These are phyloP conservation scores for Vaccinium darrowii DNA, from an alignment of 148 eudicot genomes.

Conservation along the genomic window DNA sequence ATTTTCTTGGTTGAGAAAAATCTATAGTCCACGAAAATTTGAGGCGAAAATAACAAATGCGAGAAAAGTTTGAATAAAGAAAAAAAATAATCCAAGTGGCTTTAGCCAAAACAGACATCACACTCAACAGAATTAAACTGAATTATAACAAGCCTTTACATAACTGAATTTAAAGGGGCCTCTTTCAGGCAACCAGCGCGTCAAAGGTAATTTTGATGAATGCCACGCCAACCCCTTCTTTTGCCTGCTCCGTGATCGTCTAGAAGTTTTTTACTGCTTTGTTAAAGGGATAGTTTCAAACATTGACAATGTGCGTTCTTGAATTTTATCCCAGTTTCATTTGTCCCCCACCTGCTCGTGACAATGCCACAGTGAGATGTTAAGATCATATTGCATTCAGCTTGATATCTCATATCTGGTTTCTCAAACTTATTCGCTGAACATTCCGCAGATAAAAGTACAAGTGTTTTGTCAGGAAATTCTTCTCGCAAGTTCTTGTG, in stretches of 20 bases:
- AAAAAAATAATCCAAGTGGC: too few species aligned
- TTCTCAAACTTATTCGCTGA: slow-evolving; percentile 2
- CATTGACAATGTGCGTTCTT: background rate
- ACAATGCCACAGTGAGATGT: slow-evolving; percentile 2
- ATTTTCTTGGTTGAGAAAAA: too few species aligned
- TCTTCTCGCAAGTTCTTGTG: background rate
- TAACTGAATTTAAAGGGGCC: too few species aligned
- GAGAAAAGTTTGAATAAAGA: too few species aligned
- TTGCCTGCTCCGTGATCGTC: background rate
- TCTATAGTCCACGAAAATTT: too few species aligned
- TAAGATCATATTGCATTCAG: background rate
- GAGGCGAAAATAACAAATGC: too few species aligned
- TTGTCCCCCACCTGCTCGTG: slow-evolving; percentile 7
- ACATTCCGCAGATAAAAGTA: background rate
- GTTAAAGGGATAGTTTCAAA: background rate
- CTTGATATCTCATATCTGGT: background rate
- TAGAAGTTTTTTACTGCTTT: background rate
- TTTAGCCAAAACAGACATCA: too few species aligned
- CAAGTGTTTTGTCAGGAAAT: background rate
- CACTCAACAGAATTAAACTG: too few species aligned
- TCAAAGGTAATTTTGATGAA: background rate
- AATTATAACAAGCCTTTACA: too few species aligned
- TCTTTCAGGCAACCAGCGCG: too few species aligned
- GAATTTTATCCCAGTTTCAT: background rate
- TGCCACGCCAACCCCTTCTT: background rate